Percentiles rank a stretch among this genome's conserved stretches.
Evolutionary conservation across 2,329 filamentous ascomycete genomes (phyloP).

Genomic region (Alternaria dauci): DNA sequence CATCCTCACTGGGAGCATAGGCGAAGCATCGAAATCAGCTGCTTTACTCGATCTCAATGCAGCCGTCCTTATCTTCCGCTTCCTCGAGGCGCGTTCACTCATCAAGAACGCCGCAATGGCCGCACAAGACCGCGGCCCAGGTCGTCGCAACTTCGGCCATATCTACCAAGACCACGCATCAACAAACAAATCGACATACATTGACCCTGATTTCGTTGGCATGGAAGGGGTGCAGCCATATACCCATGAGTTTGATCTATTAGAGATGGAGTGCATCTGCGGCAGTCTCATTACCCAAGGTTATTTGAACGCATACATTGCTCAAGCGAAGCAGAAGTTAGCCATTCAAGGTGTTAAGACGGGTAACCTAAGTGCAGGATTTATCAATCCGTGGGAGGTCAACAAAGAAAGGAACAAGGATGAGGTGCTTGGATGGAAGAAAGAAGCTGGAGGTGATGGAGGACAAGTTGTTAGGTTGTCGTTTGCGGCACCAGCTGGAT

Average conservation of each 20-base stretch:
- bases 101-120: conserved; percentile 39
- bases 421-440: conserved; percentile 80
- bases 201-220: conserved; percentile 58
- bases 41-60: conserved; percentile 78
- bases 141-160: conserved; percentile 53
- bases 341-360: conserved; percentile 79
- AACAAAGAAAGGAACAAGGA: conserved; percentile 68
- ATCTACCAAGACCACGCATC: conserved; percentile 61
- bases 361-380: conserved; percentile 71
- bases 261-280: conserved; percentile 79
- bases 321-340: conserved; percentile 77
- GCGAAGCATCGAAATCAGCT: conserved; percentile 57
- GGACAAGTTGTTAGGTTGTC: conserved; percentile 67
- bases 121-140: conserved; percentile 39
- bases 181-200: conserved; percentile 49
- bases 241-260: conserved; percentile 58
- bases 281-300: conserved; percentile 81
- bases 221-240: conserved; percentile 40
- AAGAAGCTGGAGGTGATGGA: conserved; percentile 34
- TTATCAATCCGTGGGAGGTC: conserved; percentile 76
- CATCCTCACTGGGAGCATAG: conserved; percentile 77
- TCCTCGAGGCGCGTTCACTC: conserved; percentile 66
- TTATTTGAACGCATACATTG: conserved; percentile 83
- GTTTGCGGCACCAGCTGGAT: conserved; percentile 60
- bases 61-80: conserved; percentile 69